Evolutionary conservation across 192 early-diverging fungal species (phyloP).

Genomic region (Haplosporangium gracile): DNA sequence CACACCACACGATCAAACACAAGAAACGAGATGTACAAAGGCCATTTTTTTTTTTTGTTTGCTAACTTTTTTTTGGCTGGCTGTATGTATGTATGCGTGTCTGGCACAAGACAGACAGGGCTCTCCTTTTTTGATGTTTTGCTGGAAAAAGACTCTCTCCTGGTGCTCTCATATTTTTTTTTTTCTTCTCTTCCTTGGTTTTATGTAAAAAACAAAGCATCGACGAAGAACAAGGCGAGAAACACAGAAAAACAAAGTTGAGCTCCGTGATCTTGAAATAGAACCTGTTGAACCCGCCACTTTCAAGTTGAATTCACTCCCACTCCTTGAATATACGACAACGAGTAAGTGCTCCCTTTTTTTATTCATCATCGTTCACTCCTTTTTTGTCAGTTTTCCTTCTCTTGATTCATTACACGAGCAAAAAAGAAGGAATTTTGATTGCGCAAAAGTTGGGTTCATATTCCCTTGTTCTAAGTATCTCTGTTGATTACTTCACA

Average conservation of each 20-base stretch:
- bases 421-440: not conserved
- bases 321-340: not conserved
- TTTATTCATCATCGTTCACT: not conserved
- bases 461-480: not conserved
- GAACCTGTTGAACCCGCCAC: not conserved
- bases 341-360: too few species aligned
- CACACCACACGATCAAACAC: not conserved
- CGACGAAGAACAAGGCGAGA: not conserved
- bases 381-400: not conserved
- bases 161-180: not conserved
- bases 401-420: not conserved
- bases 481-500: not conserved
- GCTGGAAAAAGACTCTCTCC: not conserved
- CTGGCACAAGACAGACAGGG: not conserved
- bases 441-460: not conserved
- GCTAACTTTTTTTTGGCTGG: not conserved
- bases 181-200: not conserved
- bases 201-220: not conserved
- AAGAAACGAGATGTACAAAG: not conserved
- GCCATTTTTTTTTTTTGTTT: not conserved
- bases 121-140: not conserved
- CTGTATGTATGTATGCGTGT: not conserved
- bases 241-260: constrained; percentile 5
- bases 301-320: not conserved
- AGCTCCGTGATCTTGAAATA: constrained; percentile 8